phyloP scores from a whole-genome alignment of 176 grass and related monocot species.

The Luzula sylvatica region DNA sequence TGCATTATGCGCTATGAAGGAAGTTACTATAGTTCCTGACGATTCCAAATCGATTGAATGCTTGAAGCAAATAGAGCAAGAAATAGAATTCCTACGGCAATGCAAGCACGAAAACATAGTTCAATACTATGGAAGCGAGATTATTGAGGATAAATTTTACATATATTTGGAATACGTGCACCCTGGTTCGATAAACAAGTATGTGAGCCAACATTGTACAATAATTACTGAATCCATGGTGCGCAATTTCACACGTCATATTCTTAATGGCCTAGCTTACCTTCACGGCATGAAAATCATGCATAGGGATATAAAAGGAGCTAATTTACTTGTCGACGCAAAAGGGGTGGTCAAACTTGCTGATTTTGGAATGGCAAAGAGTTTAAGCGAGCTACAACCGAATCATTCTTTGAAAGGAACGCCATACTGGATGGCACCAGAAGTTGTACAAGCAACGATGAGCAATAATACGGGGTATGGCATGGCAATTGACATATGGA shows the following conservation, averaged over 20 bases:
- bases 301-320: conserved; percentile 98
- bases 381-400: conserved; percentile 68
- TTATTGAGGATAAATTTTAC: conserved; percentile 71
- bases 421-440: conserved; percentile 98
- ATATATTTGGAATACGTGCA: conserved; percentile 98
- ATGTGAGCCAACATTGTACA: conserved; percentile 78
- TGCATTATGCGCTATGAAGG: conserved; percentile 99
- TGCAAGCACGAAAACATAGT: conserved; percentile 99
- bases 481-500: conserved; percentile 88
- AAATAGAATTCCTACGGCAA: conserved; percentile 96
- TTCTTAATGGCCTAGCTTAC: conserved; percentile 80
- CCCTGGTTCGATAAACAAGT: conserved; percentile 97
- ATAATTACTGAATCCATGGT: conserved; percentile 89
- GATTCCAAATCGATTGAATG: conserved; percentile 85
- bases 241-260: conserved; percentile 96
- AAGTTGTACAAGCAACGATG: conserved; percentile 82
- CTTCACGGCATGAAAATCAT: conserved; percentile 92
- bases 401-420: conserved; percentile 91
- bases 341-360: conserved; percentile 95
- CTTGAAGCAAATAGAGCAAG: conserved; percentile 87
- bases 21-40: conserved; percentile 88
- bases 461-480: conserved; percentile 64
- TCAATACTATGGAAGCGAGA: conserved; percentile 93
- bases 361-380: conserved; percentile 99
- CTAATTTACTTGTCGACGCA: conserved; percentile 93